phyloP scores from a whole-genome alignment of 2,329 filamentous ascomycete species.

The Eurotiales sp. region DNA sequence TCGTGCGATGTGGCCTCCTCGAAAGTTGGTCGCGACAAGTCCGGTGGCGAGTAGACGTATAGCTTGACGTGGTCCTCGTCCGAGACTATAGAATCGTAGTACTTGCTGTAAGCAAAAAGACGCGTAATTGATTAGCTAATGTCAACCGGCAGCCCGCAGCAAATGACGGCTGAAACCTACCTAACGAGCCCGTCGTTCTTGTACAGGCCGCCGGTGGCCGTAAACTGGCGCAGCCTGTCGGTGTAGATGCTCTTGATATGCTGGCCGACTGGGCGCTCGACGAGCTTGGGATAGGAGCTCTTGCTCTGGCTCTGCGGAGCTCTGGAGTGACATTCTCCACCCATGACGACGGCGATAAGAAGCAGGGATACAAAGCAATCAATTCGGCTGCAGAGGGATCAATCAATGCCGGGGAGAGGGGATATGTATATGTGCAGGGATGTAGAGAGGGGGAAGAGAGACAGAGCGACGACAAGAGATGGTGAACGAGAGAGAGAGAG shows the following conservation, averaged over 20 bases:
- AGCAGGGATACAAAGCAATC: no score
- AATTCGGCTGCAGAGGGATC: no score
- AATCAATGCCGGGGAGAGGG: no score
- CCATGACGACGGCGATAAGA: no score
- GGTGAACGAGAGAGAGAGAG: no score
- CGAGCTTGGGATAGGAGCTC: slow-evolving; percentile 48
- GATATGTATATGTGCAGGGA: no score
- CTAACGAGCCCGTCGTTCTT: slow-evolving; percentile 68
- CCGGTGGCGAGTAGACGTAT: slow-evolving; percentile 78
- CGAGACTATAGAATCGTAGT: slow-evolving; percentile 63
- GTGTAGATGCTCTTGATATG: slow-evolving; percentile 82
- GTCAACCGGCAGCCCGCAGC: slow-evolving; percentile 4
- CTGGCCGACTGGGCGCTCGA: slow-evolving; percentile 61
- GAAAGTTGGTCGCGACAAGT: slow-evolving; percentile 77
- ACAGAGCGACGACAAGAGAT: no score
- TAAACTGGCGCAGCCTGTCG: slow-evolving; percentile 78
- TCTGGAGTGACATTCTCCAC: slow-evolving; percentile 33
- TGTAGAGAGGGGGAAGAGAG: no score
- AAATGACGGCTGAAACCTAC: no score
- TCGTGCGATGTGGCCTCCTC: slow-evolving; percentile 73
- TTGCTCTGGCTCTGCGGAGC: slow-evolving; percentile 19
- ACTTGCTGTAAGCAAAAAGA: slow-evolving; percentile 52
- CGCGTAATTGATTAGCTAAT: slow-evolving; percentile 6
- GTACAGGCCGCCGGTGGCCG: slow-evolving; percentile 74
- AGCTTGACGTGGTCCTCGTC: slow-evolving; percentile 78